Evolutionary conservation across 352 stramenopile species (phyloP), one percentile per base, ranked within the genome.

Genomic region (Globisporangium megalacanthum): DNA sequence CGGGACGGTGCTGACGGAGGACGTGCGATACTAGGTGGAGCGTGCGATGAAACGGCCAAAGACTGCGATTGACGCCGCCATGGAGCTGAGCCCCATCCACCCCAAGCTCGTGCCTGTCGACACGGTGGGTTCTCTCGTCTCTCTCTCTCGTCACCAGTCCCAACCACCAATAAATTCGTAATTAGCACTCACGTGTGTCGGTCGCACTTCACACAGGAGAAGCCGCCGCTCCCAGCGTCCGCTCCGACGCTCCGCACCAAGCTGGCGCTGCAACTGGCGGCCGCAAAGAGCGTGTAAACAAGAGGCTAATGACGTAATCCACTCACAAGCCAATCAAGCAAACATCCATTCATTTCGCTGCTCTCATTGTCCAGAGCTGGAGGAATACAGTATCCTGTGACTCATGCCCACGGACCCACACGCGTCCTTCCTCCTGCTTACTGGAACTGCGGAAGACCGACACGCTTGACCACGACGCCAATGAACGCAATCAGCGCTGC

Each of bases 41-140:
- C 68, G 75, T 19, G 75, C 82, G 5, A 88, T 92, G 70, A 92
- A 92, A 58, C 75, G 79, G 7, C 79, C 82, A 15, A 89, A 89
- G 70, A 89, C 75, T 1, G 65, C 73, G 9, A 69, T 92, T 17
- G 82, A 92, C 58, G 55, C 75, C 51, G 82, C 82, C 2, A 89
- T 92, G 79, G 77, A 88, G 50, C 80, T 77, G 60, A 88, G 77
- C 64, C 80, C 80, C 3, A 52, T 22, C 41, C 41, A 14, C 6
- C 41, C 17, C 41, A 47, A 47, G 41, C 41, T 22, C 14, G 14
- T 20, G 14, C 14, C 3, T 80, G 2, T 88, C 88, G 58, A 61
- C 69, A 4, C 71, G 65, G 7, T 64, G 62, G 3, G 63, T 85
- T n/a, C 47, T 29, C 25, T 81, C 29, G 71, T 47, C 31, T 60